phyloP scores from a whole-genome alignment of 352 stramenopile species.

The Phytophthora crassamura region DNA sequence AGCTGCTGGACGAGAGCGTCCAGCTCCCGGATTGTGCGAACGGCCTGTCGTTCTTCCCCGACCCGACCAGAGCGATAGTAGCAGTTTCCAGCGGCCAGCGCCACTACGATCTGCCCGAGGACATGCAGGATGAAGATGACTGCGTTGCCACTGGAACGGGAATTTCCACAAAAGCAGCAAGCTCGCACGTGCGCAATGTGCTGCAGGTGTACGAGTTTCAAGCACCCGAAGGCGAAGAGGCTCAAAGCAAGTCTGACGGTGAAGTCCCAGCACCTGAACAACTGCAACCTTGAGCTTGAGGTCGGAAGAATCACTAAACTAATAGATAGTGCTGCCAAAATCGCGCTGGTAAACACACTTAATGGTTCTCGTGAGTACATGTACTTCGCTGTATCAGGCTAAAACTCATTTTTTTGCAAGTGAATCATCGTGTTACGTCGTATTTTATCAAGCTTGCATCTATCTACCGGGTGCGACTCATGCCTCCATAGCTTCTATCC shows the following conservation, averaged over 20 bases:
- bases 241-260: neutral
- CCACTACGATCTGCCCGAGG: conserved; percentile 66
- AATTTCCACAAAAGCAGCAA: neutral
- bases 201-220: conserved; percentile 59
- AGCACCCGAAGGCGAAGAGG: conserved; percentile 13
- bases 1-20: conserved; percentile 55
- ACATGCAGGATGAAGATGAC: conserved; percentile 60
- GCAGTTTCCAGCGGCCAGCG: conserved; percentile 72
- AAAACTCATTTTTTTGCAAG: no score
- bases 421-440: no score
- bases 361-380: no score
- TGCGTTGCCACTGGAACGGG: conserved; percentile 4
- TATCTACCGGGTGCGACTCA: conserved; percentile 58
- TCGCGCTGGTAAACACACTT: no score
- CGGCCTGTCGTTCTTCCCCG: conserved; percentile 80
- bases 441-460: neutral
- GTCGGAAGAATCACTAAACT: no score
- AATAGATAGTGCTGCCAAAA: neutral
- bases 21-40: conserved; percentile 67
- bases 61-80: conserved; percentile 45
- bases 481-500: conserved; percentile 65
- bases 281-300: no score
- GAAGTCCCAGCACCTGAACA: no score
- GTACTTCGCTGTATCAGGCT: no score
- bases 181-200: conserved; percentile 29